Base-by-base conservation (phyloP, 148 eudicot species). In the Rhododendron mucronatum region DNA sequence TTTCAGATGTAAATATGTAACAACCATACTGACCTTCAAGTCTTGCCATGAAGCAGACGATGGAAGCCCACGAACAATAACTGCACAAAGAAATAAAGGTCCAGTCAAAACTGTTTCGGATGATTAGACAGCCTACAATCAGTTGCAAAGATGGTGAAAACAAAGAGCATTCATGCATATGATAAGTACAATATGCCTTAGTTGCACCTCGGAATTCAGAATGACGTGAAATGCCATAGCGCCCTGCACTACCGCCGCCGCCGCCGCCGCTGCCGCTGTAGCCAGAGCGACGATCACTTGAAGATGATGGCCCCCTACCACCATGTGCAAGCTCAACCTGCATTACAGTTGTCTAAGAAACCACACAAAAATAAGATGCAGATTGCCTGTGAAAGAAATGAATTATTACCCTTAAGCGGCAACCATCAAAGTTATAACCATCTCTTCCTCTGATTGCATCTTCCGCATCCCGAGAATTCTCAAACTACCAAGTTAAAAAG, bases 261-360 rank as follows among this genome's bases (percentile, higher is more conserved):
- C 91, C 87, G 0, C 92, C 87, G 8, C 90, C 84, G 11, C 89
- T 71, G 4, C 90, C 89, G 48, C 93, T 87, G 84, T 87, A 81
- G 83, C 92, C 83, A 75, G 98, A 90, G 65, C 98, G 96, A 65
- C 99, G 98, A 81, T 95, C 98, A 91, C 94, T 91, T 82, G 93
- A 92, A 84, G 98, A 93, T 41, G 96, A 91, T 88, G 92, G 93
- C 16, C 99, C 95, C 88, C 98, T 94, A 63, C 99, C 99, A 69
- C 99, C 99, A 91, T 95, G 98, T 63, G 99, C 98, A 89, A 97
- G 98, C 90, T 97, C 99, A 82, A 97, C 99, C 99, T 97, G 87
- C 55, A 86, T 81, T 48, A 16, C 23, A 35, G 4, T 47, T 7
- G 51, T 69, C 55, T 33, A 13, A 79, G 26, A 35, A 71, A 48